phyloP scores from a whole-genome alignment of 306 rosid genomes.

The Prunus armeniaca region DNA sequence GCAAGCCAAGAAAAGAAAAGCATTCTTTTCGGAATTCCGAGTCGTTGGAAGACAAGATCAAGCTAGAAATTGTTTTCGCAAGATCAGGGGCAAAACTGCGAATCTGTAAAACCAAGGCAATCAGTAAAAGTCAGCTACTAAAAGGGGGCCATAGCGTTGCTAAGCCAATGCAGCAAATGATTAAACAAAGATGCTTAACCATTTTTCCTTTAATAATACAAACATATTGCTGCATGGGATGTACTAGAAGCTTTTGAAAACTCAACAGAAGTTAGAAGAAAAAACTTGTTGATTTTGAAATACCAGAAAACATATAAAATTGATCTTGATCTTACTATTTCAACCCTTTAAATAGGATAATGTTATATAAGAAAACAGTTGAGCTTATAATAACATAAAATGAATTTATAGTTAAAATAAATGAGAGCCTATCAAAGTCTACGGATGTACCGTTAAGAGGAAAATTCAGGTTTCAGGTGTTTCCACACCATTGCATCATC shows the following conservation, averaged over 20 bases:
- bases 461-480: neutral
- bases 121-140: slow-evolving; percentile 7
- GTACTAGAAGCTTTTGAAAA: neutral
- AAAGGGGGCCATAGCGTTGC: neutral
- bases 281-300: neutral
- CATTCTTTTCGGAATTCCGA: slow-evolving; percentile 68
- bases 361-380: neutral
- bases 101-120: slow-evolving; percentile 52
- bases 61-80: slow-evolving; percentile 78
- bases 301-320: neutral
- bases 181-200: neutral
- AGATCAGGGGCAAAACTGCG: slow-evolving; percentile 76
- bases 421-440: neutral
- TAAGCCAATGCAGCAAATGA: neutral
- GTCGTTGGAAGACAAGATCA: slow-evolving; percentile 70
- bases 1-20: slow-evolving; percentile 75
- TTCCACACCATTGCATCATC: neutral
- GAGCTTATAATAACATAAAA: neutral
- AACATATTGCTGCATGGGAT: neutral
- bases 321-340: neutral
- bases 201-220: neutral
- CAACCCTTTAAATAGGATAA: neutral
- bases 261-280: neutral
- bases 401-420: neutral
- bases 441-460: neutral